Evolutionary conservation across 768 basidiomycete genomes (phyloP).

Genomic region (Tulasnella calospora): DNA sequence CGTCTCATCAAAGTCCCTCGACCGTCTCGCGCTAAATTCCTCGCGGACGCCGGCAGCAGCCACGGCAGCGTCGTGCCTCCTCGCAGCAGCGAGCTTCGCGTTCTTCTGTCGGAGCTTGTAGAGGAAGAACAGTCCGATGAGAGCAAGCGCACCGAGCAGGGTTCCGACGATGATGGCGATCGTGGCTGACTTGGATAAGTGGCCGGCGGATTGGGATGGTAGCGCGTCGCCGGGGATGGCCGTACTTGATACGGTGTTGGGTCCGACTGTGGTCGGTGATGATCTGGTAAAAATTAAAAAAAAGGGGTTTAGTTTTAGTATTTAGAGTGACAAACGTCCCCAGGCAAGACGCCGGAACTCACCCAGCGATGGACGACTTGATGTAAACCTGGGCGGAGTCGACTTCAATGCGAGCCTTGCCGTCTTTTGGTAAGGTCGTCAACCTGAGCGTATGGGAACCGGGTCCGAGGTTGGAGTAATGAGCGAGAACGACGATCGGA

Average conservation of each 20-base stretch:
- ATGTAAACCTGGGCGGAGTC: conserved; percentile 2
- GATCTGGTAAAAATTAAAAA: neutral
- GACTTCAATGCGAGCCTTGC: conserved; percentile 7
- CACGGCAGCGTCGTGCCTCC: neutral
- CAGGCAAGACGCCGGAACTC: neutral
- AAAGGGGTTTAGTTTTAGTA: too few species aligned
- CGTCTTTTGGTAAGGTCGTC: conserved; percentile 3
- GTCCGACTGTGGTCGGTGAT: neutral
- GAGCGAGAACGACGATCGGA: conserved; percentile 8
- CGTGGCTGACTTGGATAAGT: neutral
- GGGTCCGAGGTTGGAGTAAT: conserved; percentile 10
- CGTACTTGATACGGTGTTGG: neutral
- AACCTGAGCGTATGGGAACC: conserved; percentile 13
- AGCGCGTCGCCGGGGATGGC: neutral
- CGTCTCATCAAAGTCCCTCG: conserved; percentile 2
- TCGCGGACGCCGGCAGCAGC: neutral
- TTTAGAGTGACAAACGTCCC: too few species aligned
- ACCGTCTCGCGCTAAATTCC: neutral
- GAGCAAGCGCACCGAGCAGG: neutral
- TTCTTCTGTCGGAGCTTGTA: neutral
- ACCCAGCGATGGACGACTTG: neutral
- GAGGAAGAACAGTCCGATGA: neutral
- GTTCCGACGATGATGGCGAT: conserved; percentile 12
- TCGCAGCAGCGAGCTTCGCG: neutral
- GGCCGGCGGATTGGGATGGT: neutral